Evolutionary conservation across 75 land plant species (phyloP).

Genomic region (Sequoiadendron giganteum): DNA sequence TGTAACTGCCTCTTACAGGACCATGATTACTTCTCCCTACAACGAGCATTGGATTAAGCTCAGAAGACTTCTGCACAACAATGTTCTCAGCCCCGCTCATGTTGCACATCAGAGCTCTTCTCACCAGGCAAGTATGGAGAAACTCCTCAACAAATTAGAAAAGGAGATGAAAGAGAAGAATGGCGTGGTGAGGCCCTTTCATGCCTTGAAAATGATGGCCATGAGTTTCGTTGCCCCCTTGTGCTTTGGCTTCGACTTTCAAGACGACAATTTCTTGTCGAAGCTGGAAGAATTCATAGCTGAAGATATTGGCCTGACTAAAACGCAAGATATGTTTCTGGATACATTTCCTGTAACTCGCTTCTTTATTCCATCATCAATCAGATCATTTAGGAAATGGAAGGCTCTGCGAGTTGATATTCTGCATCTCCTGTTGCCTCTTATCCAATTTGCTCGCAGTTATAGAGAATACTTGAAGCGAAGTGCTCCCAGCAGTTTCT

Average conservation of each 20-base stretch:
- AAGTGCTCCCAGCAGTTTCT: neutral
- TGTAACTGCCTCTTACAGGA: neutral
- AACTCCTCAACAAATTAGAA: no score
- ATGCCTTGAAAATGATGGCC: no score
- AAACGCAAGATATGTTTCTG: neutral
- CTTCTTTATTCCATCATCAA: neutral
- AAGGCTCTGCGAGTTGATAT: neutral
- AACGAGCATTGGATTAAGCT: neutral
- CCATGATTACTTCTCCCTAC: neutral
- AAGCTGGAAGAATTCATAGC: neutral
- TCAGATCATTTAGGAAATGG: neutral
- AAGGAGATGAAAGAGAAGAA: no score
- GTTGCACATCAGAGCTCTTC: no score
- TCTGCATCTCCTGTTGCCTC: neutral
- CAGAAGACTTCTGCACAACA: neutral
- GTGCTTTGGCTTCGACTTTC: constrained; percentile 5
- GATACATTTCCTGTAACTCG: neutral
- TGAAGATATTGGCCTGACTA: no score
- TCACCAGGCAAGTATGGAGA: no score
- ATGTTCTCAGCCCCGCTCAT: no score
- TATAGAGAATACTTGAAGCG: neutral
- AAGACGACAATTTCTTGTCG: neutral
- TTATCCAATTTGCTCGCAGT: no score
- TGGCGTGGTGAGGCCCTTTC: no score
- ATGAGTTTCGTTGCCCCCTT: no score